These are phyloP conservation scores for Porphyridium purpureum DNA, from an alignment of 23 red algal genomes.

Conservation along the genomic window DNA sequence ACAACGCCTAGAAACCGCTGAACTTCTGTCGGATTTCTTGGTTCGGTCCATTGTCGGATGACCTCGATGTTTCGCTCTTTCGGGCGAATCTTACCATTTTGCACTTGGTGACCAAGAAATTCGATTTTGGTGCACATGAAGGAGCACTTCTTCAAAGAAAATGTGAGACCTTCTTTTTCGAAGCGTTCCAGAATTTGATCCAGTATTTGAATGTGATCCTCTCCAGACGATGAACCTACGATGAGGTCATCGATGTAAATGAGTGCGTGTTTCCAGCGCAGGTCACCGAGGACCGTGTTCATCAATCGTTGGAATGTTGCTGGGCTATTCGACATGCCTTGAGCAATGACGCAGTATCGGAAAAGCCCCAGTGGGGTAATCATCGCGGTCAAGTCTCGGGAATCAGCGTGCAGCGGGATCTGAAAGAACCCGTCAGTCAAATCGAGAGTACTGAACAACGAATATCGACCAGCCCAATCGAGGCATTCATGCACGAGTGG, in stretches of 20 bases:
- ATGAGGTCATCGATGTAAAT: too few species aligned
- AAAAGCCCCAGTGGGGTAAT: constrained; percentile 2
- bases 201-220: constrained; percentile 9
- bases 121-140: constrained; percentile 5
- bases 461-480: constrained; percentile 9
- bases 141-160: constrained; percentile 21
- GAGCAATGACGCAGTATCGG: constrained; percentile 6
- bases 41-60: neutral
- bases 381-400: constrained; percentile 6
- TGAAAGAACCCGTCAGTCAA: constrained; percentile 24
- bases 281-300: too few species aligned
- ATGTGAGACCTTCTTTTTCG: constrained; percentile 3
- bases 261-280: too few species aligned
- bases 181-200: constrained; percentile 9
- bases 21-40: constrained; percentile 9
- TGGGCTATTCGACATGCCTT: constrained; percentile 10
- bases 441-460: constrained; percentile 9
- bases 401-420: constrained; percentile 1
- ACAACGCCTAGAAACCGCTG: constrained; percentile 8
- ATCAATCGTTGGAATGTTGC: constrained; percentile 24
- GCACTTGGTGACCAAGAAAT: constrained; percentile 24
- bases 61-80: neutral
- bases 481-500: neutral
- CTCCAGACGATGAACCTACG: too few species aligned
- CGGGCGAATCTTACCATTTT: constrained; percentile 2